Conservation (phyloP, 306 rosid genomes). For the Sesbania bispinosa region DNA sequence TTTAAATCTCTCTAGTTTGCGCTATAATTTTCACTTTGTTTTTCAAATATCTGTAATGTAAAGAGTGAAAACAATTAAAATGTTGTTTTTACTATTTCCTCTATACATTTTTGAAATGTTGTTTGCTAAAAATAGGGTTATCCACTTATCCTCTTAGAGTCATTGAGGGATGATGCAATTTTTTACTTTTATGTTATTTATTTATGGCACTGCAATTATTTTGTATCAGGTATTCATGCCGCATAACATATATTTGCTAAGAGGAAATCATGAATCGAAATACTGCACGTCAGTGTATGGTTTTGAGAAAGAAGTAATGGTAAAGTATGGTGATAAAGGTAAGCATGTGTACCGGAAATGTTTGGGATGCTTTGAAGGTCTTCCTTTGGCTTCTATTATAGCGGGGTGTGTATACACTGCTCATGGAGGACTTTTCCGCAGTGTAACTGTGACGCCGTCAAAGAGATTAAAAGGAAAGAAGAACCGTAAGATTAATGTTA, state of each 20-base stretch:
- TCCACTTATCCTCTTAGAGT: not conserved
- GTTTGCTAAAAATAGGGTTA: constrained; percentile 3
- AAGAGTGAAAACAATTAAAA: not conserved
- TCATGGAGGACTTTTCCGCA: constrained; percentile 91
- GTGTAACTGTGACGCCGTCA: constrained; percentile 44
- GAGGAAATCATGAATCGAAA: constrained; percentile 90
- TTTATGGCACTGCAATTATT: not conserved
- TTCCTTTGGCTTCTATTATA: constrained; percentile 78
- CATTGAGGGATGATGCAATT: not conserved
- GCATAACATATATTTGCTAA: constrained; percentile 52
- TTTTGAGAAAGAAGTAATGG: constrained; percentile 75
- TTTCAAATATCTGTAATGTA: not conserved
- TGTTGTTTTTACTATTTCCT: not conserved
- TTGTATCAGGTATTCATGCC: constrained; percentile 62
- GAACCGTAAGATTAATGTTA: constrained; percentile 57
- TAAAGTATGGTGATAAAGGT: constrained; percentile 73
- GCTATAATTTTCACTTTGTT: not conserved
- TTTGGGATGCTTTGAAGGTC: constrained; percentile 89
- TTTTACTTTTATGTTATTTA: not conserved
- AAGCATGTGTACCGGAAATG: constrained; percentile 86
- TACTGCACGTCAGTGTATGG: constrained; percentile 94
- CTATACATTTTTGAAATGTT: not conserved
- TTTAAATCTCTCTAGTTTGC: too few species aligned
- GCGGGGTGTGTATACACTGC: constrained; percentile 78
- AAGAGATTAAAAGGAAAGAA: constrained; percentile 81